phyloP scores from a whole-genome alignment of 257 asterid species.

The Verbena officinalis region DNA sequence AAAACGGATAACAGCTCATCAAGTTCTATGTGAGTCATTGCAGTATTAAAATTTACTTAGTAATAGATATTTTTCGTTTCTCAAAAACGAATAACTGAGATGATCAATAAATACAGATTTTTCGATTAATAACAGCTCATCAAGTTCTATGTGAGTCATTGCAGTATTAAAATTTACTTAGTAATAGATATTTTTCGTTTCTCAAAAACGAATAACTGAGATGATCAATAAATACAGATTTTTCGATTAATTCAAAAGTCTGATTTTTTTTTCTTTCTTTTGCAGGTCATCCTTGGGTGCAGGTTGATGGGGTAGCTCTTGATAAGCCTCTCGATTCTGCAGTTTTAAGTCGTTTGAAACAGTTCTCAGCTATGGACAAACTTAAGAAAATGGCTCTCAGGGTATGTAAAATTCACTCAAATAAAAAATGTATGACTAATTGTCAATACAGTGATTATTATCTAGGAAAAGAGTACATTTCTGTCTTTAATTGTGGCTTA shows the following conservation, averaged over 20 bases:
- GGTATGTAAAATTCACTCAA: no score
- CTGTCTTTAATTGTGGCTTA: no score
- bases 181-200: neutral
- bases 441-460: no score
- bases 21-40: slow-evolving; percentile 72
- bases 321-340: slow-evolving; percentile 87
- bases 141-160: slow-evolving; percentile 76
- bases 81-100: neutral
- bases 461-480: no score
- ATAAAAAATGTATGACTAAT: no score
- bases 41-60: neutral
- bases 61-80: neutral
- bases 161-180: neutral
- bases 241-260: neutral
- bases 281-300: slow-evolving; percentile 88
- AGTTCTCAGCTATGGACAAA: slow-evolving; percentile 62
- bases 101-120: neutral
- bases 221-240: neutral
- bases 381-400: slow-evolving; percentile 64
- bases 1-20: slow-evolving; percentile 57
- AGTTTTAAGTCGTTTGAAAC: slow-evolving; percentile 61
- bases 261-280: neutral
- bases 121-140: slow-evolving; percentile 48
- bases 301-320: slow-evolving; percentile 73
- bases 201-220: neutral